Evolutionary conservation across 768 basidiomycete genomes (phyloP).

Genomic region (Lactarius quietus): DNA sequence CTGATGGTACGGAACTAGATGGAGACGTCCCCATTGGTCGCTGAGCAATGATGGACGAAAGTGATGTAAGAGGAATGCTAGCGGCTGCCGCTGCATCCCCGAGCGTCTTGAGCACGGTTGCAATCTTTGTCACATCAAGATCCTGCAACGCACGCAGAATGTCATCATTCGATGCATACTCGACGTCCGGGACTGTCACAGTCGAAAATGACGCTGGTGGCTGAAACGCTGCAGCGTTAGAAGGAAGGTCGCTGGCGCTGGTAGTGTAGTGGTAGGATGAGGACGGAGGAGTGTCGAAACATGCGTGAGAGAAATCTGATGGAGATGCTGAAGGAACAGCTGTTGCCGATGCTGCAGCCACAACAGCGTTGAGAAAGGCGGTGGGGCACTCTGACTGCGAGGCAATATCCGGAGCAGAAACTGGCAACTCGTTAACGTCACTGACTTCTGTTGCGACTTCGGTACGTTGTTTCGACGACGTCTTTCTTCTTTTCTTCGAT

Average conservation of each 20-base stretch:
- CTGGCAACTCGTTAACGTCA: slow-evolving; percentile 14
- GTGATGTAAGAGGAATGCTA: slow-evolving; percentile 32
- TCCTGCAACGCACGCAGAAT: slow-evolving; percentile 70
- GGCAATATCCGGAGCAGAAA: slow-evolving; percentile 6
- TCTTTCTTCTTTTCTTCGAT: slow-evolving; percentile 35
- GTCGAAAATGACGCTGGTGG: slow-evolving; percentile 30
- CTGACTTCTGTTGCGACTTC: not conserved
- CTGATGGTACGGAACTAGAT: not conserved
- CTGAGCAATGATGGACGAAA: slow-evolving; percentile 18
- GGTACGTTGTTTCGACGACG: slow-evolving; percentile 29
- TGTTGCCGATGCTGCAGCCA: slow-evolving; percentile 58
- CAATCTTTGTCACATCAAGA: slow-evolving; percentile 68
- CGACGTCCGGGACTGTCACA: slow-evolving; percentile 35
- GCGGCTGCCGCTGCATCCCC: slow-evolving; percentile 53
- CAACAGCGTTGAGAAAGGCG: slow-evolving; percentile 61
- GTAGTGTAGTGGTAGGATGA: slow-evolving; percentile 8
- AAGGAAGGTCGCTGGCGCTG: not conserved
- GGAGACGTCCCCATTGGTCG: slow-evolving; percentile 3
- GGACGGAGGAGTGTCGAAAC: slow-evolving; percentile 24
- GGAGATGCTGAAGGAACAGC: slow-evolving; percentile 29
- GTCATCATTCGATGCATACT: slow-evolving; percentile 61
- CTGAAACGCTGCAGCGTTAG: slow-evolving; percentile 31
- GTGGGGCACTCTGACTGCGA: slow-evolving; percentile 33
- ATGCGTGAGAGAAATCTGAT: slow-evolving; percentile 26
- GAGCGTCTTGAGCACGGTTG: slow-evolving; percentile 59